Base-by-base conservation (phyloP, 139 green algal genomes). In the Gonium pectorale region DNA sequence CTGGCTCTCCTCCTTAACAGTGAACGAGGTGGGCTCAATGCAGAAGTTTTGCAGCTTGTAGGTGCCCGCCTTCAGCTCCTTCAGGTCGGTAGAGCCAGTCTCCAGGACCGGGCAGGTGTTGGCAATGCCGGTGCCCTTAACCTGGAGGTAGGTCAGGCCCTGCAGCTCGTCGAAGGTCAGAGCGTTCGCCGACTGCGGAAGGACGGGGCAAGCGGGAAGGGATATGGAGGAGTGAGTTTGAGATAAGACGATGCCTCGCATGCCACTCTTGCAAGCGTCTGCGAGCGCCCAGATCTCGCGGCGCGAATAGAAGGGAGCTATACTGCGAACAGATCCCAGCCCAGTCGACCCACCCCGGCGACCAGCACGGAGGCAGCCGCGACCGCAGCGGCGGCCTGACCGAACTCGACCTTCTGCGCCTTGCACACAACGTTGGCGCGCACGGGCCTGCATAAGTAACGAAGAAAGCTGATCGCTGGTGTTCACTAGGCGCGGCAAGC, bases 101-200 rank as follows among this genome's bases (percentile, higher is more conserved):
- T 95, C 90, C 51, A 99, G 89, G 27, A 98, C 94, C 35, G 97
- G 95, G 97, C 97, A 99, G 71, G 98, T 99, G 96, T 99, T 99
- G 90, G 97, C 97, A 70, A 99, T 88, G 83, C 97, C 97, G 27
- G 92, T 96, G 78, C 97, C 97, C 95, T 99, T 99, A 51, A 99
- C 96, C 91, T 99, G 96, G 52, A 98, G 89, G 93, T 99, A 99
- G 81, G 97, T 99, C 87, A 99, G 93, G 77, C 93, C 92, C 87
- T 99, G 95, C 38, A 99, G 90, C 93, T 99, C 91, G 77, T 99
- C 97, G 87, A 95, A 99, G 89, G 94, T 98, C 51, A 99, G 79
- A 15, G 96, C 97, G 54, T 92, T 91, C 63, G 95, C 96, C 43
- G 90, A 89, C 92, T 96, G 84, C 80, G 3, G 37, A 52, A 35